Base-by-base conservation (phyloP, 768 basidiomycete species). In the Mycena floridula region DNA sequence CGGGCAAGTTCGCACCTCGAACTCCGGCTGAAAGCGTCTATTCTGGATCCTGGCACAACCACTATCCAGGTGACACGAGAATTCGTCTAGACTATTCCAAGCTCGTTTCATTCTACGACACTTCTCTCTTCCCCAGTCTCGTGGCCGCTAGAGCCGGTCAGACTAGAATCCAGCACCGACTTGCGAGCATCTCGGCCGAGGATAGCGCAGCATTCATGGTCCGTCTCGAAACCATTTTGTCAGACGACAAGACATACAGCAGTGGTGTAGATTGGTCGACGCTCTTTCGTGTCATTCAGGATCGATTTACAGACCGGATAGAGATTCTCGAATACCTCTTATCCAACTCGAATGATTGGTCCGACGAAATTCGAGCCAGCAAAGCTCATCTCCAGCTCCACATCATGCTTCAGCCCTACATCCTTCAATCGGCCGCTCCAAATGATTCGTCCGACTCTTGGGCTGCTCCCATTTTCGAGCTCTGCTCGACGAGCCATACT, bases 51-150 rank as follows among this genome's bases (percentile, higher is more conserved):
- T 71, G 68, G 71, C 65, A 72, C 43, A 67, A 73, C 43, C 50
- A 46, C 40, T 66, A 58, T 30, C 72, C 73, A 0, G 72, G 71
- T 24, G 72, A 74, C 22, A 59, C 62, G 1, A 70, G 73, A 23
- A 57, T 73, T n/a, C 47, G 59, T 16, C 57, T 72, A 16, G 72
- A 75, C 53, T 62, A 68, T 36, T 52, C 68, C 3, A 59, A 67
- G 12, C 46, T 69, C 12, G 49, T 74, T 13, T 70, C 72, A 0
- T 68, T 75, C 44, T 75, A 73, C 49, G 72, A 76, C 48, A 59
- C 59, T 3, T 43, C 42, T 0, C 55, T 68, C 6, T 66, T 67
- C 32, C 64, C 66, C 1, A 67, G 62, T 42, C 60, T 76, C 9
- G 58, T 66, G 27, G 47, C 32, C 0, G 46, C 51, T 5, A 59